Base-by-base conservation (phyloP, 2,329 filamentous ascomycete species). In the Trichoderma atrobrunneum region DNA sequence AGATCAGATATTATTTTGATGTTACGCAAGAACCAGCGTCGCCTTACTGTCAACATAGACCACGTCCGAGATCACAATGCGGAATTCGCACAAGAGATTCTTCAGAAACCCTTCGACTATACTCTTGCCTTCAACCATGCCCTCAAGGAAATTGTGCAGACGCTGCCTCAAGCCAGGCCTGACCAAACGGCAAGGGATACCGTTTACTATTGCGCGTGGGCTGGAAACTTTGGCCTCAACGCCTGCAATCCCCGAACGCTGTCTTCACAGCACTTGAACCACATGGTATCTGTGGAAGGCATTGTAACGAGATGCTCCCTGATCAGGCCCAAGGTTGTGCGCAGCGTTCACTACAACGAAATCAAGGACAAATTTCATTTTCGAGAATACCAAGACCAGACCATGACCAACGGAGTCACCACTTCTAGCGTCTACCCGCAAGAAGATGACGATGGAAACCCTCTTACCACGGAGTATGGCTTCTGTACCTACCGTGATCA, bases 291-390 rank as follows among this genome's bases (percentile, higher is more conserved):
- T 4, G 87, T 99, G 66, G 96, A 99, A 83, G 96, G 96, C 61
- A 99, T 99, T 78, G 96, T 99, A 56, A 99, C 96, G 43, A 93
- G 96, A 81, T 97, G 94, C 83, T 98, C 95, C 28, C 87, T 99
- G 24, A 97, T 99, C 74, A 89, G 97, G 71, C 96, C 96, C 12
- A 99, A 99, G 83, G 90, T 99, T n/a, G 91, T 98, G 74, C 97
- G 97, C 84, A 98, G 96, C 82, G 95, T 99, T 68, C 96, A 99
- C 81, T 98, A 95, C 84, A 97, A 94, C 78, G 95, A 98, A 83
- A 89, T 84, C 75, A 94, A 93, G 81, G 89, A 93, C 75, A 92
- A 92, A 54, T 99, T 98, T 76, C 90, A 95, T 78, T 94, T 93
- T 78, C 89, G 94, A 75, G 94, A 96, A 80, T 99, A 99, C 81